Evolutionary conservation across 768 basidiomycete species (phyloP).

Genomic region (Chalciporus sphaerocephalus): DNA sequence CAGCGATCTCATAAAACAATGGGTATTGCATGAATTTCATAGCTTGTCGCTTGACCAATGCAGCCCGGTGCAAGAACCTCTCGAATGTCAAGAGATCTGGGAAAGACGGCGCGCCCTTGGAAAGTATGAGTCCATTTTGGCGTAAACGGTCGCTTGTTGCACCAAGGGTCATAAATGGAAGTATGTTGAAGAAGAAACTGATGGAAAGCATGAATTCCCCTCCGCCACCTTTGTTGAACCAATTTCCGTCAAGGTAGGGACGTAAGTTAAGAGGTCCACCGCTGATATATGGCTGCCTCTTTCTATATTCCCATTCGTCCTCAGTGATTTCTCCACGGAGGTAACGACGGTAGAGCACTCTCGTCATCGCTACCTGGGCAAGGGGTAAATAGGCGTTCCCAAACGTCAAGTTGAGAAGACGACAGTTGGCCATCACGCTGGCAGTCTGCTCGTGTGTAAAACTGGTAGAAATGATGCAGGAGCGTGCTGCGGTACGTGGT

Average conservation of each 20-base stretch:
- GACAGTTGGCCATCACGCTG: conserved; percentile 37
- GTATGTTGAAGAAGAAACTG: conserved; percentile 38
- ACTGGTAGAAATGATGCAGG: conserved; percentile 18
- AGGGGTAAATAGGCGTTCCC: conserved; percentile 48
- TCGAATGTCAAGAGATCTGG: conserved; percentile 39
- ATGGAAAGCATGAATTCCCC: conserved; percentile 42
- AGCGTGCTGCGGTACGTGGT: conserved; percentile 33
- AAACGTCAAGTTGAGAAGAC: conserved; percentile 42
- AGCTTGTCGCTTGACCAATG: conserved; percentile 35
- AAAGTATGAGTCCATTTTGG: not conserved
- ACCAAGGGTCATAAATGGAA: conserved; percentile 47
- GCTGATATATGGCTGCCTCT: conserved; percentile 44
- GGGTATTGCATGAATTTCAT: conserved; percentile 38
- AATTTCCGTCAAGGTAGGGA: conserved; percentile 43
- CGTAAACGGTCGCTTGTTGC: not conserved
- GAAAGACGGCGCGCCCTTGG: conserved; percentile 35
- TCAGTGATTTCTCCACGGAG: conserved; percentile 44
- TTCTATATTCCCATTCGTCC: conserved; percentile 51
- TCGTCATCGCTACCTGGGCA: conserved; percentile 49
- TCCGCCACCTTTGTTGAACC: conserved; percentile 44
- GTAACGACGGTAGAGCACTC: conserved; percentile 45
- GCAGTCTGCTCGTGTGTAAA: conserved; percentile 32
- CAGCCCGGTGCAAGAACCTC: conserved; percentile 46
- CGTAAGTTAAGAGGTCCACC: conserved; percentile 50
- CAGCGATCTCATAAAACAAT: conserved; percentile 41